These are phyloP conservation scores for Gossypium mustelinum DNA, from an alignment of 345 rosid species.

Conservation along the genomic window DNA sequence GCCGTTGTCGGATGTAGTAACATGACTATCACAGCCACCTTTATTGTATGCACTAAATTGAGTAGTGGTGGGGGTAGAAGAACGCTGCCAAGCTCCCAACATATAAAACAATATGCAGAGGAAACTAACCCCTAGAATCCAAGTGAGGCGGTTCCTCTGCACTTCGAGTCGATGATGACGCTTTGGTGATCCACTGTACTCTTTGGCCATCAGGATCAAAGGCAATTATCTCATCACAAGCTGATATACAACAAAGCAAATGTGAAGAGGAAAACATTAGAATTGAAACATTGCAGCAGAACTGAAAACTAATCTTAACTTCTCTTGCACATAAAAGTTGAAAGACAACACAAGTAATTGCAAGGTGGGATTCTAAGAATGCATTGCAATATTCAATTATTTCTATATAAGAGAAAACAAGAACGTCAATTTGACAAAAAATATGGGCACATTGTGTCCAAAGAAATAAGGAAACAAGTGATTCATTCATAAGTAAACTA, in stretches of 20 bases:
- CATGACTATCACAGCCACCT: conserved; percentile 40
- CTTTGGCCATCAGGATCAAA: conserved; percentile 48
- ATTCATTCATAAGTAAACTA: neutral
- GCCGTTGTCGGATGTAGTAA: conserved; percentile 19
- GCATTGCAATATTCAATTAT: neutral
- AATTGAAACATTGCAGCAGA: neutral
- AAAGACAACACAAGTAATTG: neutral
- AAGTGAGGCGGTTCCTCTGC: conserved; percentile 67
- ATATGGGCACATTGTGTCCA: neutral
- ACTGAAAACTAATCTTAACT: neutral
- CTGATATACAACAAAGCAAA: neutral
- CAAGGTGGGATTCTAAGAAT: neutral
- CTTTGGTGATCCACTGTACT: conserved; percentile 61
- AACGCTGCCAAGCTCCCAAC: conserved; percentile 83
- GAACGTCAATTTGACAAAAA: neutral
- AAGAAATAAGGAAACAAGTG: neutral
- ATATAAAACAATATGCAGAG: conserved; percentile 78
- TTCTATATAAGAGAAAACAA: neutral
- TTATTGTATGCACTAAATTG: conserved; percentile 34
- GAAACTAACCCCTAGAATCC: conserved; percentile 70
- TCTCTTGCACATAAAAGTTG: neutral
- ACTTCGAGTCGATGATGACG: conserved; percentile 46
- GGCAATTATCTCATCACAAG: conserved; percentile 16
- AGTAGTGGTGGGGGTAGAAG: conserved; percentile 31
- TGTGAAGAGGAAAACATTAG: neutral